Evolutionary conservation across 2,329 filamentous ascomycete genomes (phyloP), one percentile per base, ranked within the genome.

Genomic region (Stemphylium beticola): DNA sequence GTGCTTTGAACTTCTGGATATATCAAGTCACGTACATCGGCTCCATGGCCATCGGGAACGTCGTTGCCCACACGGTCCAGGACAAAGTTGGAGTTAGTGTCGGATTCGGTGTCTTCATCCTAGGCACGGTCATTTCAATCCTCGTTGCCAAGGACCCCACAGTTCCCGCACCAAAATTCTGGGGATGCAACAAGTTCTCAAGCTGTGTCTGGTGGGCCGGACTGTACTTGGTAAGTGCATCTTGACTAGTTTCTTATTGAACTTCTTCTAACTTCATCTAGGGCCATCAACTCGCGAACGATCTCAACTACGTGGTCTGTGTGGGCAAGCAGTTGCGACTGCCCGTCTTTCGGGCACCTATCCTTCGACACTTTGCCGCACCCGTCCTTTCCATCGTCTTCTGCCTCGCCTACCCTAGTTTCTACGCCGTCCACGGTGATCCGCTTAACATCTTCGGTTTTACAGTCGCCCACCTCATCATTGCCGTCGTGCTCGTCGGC

Each of bases 251-350:
- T 11, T 10, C 10, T 29, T 7, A 11, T 2, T 29, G 11, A 40
- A 22, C 26, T 6, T 14, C 4, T 45, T 10, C 29, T 36, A 3
- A 45, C 6, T 18, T 7, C 31, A 8, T 15, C 6, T 45, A 83
- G 81, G 81, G 81, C 41, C 79, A 83, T 57, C 82, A 84, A 72
- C 76, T 84, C n/a, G 74, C 78, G 15, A 76, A 75, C 18, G 82
- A 84, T 59, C 76, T 83, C 37, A 84, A 84, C 53, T 64, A 75
- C 5, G 76, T 81, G 34, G 76, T 84, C 17, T 81, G 77, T 8
- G 71, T 68, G 1, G 80, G 79, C 52, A 79, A 79, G 33, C 83
- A 84, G 68, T 84, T 81, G 82, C 75, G 64, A 1, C 80, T 85
- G 29, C 81, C 82, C 1, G 54, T 57, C 56, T 79, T 82, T 65